Evolutionary conservation across 2,329 filamentous ascomycete species (phyloP).

Genomic region (Talaromyces verruculosus): DNA sequence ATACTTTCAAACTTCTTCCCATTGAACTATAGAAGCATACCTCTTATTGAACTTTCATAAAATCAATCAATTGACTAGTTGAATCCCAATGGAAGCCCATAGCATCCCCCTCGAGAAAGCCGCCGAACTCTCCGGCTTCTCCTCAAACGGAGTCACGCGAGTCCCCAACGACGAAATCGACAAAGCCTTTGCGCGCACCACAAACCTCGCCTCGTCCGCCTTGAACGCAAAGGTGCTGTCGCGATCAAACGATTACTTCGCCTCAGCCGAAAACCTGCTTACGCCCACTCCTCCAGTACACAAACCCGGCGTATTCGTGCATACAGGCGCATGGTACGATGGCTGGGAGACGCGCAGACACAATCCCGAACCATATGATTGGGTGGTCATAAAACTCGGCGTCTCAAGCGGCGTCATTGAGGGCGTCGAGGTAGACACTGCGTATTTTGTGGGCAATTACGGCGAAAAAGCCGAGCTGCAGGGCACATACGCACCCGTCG

Average conservation of each 20-base stretch:
- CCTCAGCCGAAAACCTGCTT: conserved; percentile 58
- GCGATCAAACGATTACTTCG: conserved; percentile 63
- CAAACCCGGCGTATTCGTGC: conserved; percentile 58
- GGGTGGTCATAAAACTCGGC: conserved; percentile 60
- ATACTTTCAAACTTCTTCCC: neutral
- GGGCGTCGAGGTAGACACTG: conserved; percentile 48
- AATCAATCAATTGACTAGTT: neutral
- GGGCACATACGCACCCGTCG: conserved; percentile 31
- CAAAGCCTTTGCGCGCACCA: conserved; percentile 55
- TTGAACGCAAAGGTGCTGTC: conserved; percentile 57
- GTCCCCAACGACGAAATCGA: conserved; percentile 54
- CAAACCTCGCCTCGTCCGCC: conserved; percentile 46
- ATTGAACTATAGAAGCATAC: neutral
- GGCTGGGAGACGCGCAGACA: conserved; percentile 65
- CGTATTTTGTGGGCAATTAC: conserved; percentile 49
- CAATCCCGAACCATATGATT: conserved; percentile 59
- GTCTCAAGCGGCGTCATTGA: conserved; percentile 45
- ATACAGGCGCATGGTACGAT: conserved; percentile 64
- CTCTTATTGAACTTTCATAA: neutral
- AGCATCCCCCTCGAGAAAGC: conserved; percentile 13
- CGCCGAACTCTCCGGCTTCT: conserved; percentile 11
- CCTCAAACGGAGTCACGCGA: conserved; percentile 26
- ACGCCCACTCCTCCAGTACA: conserved; percentile 57
- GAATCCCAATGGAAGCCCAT: conserved; percentile 7
- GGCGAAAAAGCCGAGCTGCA: conserved; percentile 45